A percentile compares a stretch with the other conserved stretches of the same genome.
These are phyloP conservation scores for Malassezia pachydermatis DNA, from an alignment of 1,284 basidiomycete genomes.

Conservation along the genomic window DNA sequence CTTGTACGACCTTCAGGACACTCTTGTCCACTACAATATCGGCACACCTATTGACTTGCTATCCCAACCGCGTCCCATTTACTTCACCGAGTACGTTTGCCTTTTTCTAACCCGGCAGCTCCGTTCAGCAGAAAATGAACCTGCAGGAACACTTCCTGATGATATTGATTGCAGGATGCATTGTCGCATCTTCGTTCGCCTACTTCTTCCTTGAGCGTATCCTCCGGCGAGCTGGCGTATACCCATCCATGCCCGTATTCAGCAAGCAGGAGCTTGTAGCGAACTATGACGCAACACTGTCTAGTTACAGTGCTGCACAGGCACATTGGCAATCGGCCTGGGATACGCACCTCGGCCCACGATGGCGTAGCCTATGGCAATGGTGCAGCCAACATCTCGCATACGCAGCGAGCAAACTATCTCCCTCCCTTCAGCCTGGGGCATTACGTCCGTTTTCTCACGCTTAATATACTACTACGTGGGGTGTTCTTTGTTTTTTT, in stretches of 20 bases:
- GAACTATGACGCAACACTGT: neutral
- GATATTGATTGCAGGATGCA: neutral
- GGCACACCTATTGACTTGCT: neutral
- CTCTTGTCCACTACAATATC: neutral
- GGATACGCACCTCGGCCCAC: too few relatives aligned
- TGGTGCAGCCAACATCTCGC: too few relatives aligned
- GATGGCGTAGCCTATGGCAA: too few relatives aligned
- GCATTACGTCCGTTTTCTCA: too few relatives aligned
- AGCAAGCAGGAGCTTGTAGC: neutral
- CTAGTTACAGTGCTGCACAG: neutral
- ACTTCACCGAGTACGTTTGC: slow-evolving; percentile 2
- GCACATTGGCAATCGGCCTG: too few relatives aligned
- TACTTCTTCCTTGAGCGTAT: neutral
- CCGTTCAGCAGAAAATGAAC: neutral
- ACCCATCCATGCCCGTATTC: neutral
- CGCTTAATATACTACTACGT: too few relatives aligned
- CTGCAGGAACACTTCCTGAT: neutral
- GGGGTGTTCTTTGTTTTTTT: too few relatives aligned
- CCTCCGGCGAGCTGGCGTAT: neutral
- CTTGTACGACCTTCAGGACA: neutral
- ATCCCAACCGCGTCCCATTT: neutral
- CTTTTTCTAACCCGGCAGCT: neutral
- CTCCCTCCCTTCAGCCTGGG: too few relatives aligned
- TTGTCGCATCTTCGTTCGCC: neutral
- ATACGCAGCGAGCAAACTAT: too few relatives aligned